These are phyloP conservation scores for Orbilia javanica DNA, from an alignment of 2,329 filamentous ascomycete species.

Conservation along the genomic window DNA sequence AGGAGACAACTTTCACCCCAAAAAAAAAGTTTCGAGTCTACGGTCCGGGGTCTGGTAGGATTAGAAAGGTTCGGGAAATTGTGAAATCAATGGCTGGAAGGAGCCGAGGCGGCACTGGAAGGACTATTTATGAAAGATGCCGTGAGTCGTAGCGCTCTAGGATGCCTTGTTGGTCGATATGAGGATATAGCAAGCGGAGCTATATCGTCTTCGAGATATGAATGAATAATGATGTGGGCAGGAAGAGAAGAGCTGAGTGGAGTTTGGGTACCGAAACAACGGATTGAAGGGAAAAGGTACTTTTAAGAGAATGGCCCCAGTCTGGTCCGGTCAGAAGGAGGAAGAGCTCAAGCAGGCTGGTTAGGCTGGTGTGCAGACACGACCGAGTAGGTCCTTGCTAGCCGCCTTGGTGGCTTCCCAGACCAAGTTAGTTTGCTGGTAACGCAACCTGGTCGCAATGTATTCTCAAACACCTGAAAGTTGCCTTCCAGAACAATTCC, in stretches of 20 bases:
- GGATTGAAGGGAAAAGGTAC: slow-evolving; percentile 54
- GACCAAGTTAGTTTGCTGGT: slow-evolving; percentile 57
- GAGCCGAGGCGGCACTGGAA: slow-evolving; percentile 33
- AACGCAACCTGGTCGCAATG: slow-evolving; percentile 59
- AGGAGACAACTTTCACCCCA: slow-evolving; percentile 41
- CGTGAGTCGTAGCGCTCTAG: slow-evolving; percentile 21
- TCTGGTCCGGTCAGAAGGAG: slow-evolving; percentile 56
- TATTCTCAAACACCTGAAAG: slow-evolving; percentile 58
- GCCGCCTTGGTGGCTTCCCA: slow-evolving; percentile 58
- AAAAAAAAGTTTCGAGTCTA: slow-evolving; percentile 42
- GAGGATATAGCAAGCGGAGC: slow-evolving; percentile 48
- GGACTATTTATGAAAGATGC: slow-evolving; percentile 43
- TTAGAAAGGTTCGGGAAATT: slow-evolving; percentile 41
- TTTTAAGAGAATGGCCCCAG: slow-evolving; percentile 50
- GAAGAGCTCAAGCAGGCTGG: slow-evolving; percentile 56
- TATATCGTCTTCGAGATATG: slow-evolving; percentile 29
- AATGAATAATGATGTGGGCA: slow-evolving; percentile 42
- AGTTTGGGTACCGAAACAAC: slow-evolving; percentile 56
- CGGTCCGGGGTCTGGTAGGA: slow-evolving; percentile 44
- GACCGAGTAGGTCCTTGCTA: slow-evolving; percentile 56
- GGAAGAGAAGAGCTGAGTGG: slow-evolving; percentile 41
- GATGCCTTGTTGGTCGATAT: slow-evolving; percentile 31
- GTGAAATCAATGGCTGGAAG: slow-evolving; percentile 38
- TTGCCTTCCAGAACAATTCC: slow-evolving; percentile 59
- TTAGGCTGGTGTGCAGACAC: slow-evolving; percentile 58